phyloP scores from a whole-genome alignment of 2,329 filamentous ascomycete genomes.

The Lachnellula cervina region DNA sequence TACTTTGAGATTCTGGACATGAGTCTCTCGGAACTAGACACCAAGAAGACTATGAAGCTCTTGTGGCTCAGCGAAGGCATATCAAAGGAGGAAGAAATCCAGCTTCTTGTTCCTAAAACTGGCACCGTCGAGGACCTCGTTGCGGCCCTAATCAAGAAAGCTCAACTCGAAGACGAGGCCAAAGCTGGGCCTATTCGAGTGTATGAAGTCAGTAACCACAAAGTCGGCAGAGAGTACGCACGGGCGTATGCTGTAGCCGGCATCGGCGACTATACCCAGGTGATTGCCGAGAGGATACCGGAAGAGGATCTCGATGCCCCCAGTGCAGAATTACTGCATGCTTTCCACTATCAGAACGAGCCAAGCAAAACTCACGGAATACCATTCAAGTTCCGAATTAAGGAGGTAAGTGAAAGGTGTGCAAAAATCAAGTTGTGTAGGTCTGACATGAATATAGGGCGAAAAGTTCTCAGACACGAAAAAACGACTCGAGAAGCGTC shows the following conservation, averaged over 20 bases:
- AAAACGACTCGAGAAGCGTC: slow-evolving; percentile 87
- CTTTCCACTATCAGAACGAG: slow-evolving; percentile 92
- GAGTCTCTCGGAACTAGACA: slow-evolving; percentile 87
- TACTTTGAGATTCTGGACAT: slow-evolving; percentile 95
- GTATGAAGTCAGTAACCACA: slow-evolving; percentile 77
- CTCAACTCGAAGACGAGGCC: slow-evolving; percentile 68
- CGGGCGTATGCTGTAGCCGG: slow-evolving; percentile 69
- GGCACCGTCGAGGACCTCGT: slow-evolving; percentile 77
- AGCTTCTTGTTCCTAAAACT: slow-evolving; percentile 83
- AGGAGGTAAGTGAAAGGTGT: slow-evolving; percentile 54
- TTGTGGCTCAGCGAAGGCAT: slow-evolving; percentile 86
- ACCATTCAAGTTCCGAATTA: slow-evolving; percentile 84
- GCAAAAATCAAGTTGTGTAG: too few species aligned
- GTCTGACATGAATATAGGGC: slow-evolving; percentile 45
- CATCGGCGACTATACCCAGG: slow-evolving; percentile 77
- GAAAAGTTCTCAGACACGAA: slow-evolving; percentile 89
- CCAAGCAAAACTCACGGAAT: slow-evolving; percentile 77
- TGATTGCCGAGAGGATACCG: slow-evolving; percentile 78
- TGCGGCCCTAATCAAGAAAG: slow-evolving; percentile 71
- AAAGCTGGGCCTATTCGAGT: slow-evolving; percentile 68
- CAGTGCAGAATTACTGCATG: slow-evolving; percentile 61
- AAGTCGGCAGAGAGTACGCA: slow-evolving; percentile 74
- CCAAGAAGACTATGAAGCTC: slow-evolving; percentile 81
- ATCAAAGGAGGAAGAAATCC: slow-evolving; percentile 79
- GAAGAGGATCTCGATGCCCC: slow-evolving; percentile 61